Evolutionary conservation across 2,329 filamentous ascomycete genomes (phyloP), one percentile per base, ranked within the genome.

Genomic region (Aspergillus phoenicis): DNA sequence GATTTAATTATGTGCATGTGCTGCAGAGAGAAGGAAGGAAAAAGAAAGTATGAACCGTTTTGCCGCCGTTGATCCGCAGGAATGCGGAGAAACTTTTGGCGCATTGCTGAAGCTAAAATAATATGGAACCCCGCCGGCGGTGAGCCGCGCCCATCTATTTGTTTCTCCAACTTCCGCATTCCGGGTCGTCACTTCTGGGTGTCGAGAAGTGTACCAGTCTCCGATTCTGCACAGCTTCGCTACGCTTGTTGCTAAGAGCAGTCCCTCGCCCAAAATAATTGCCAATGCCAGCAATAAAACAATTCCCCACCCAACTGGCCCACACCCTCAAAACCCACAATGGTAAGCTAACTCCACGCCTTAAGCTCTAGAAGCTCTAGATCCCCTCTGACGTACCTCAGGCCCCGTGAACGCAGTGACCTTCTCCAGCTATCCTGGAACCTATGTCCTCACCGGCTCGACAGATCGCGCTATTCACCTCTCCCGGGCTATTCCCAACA

Each of bases 381-480:
- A 57, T 15, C n/a, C 38, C 47, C 45, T 36, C 13, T 47, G 39
- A 61, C 11, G 2, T 28, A 55, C 15, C 24, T 28, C 70, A 91
- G 89, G 87, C 61, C 88, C 90, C 38, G 83, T 92, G 53, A 90
- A 92, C 74, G 86, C 89, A 52, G 81, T 92, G 57, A 82, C 86
- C 56, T 92, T 92, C 78, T 92, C 89, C 57, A 85, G 88, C 62
- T 87, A 85, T 11, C 86, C 89, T 15, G 89, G 89, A 43, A 89
- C 88, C 3, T 92, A 92, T 72, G 85, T 97, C 73, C 85, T 98
- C 61, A 93, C 92, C 38, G 93, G 94, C 71, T 92, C 89, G 36
- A 86, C 91, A 55, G 94, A 97, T 82, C 91, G 93, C 64, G 84
- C 87, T 15, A 88, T 97, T 74, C 89, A 93, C 59, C 88, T 97